Evolutionary conservation across 164 flowering plant genomes (phyloP), one percentile per base, ranked within the genome.

Genomic region (Vitis riparia): DNA sequence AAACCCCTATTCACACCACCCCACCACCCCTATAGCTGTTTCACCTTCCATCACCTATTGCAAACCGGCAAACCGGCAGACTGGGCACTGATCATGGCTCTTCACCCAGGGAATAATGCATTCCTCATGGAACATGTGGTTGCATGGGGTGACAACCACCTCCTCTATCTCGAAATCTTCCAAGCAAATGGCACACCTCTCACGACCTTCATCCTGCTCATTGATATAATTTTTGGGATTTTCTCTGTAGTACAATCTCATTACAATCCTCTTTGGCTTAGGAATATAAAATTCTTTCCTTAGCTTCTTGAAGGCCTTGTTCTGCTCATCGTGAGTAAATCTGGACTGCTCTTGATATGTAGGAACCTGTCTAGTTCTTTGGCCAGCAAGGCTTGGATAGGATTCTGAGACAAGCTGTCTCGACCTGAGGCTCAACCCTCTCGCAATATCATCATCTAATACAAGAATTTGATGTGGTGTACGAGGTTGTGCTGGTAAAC

Each of bases 41-140:
- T 23, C 27, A 23, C 27, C 27, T 32, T 32, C 44, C 44, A 9
- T 79, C 76, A 14, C 65, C 66, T 12, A 81, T 13, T 51, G 60
- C 69, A 62, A 30, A 74, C 72, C 93, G 71, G 62, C 91, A 89
- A 23, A 87, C 84, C 0, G 91, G 64, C 93, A 89, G 16, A 87
- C 83, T 0, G 91, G 89, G 78, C 93, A 89, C 50, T 76, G 75
- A 0, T 85, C 86, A 9, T 84, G 73, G 77, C 77, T 80, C 73
- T 75, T 84, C 52, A 83, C 82, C 91, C 93, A 87, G 4, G 87
- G 88, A 8, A 72, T 66, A 13, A 89, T 78, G 78, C 93, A 89
- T 1, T 79, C 81, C 9, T 79, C 76, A 59, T 89, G 93, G 72
- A 87, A 89, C 88, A 85, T 85, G 69, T 88, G 94, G 17, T 78